Percentiles rank a stretch among this genome's conserved stretches.
Evolutionary conservation across 805 yeast species (phyloP).

Genomic region (Hanseniaspora osmophila): DNA sequence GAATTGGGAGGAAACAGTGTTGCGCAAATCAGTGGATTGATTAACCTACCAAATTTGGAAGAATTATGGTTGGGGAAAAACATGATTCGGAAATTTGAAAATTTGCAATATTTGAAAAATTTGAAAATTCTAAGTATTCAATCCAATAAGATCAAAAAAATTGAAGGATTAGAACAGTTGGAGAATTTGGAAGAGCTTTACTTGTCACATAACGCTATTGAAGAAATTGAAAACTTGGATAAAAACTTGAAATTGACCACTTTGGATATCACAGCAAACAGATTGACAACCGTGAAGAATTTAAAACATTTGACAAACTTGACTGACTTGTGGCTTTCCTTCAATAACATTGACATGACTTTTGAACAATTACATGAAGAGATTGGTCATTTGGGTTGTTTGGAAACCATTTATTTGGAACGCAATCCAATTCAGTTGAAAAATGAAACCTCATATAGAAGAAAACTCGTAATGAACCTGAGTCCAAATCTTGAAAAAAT

Average conservation of each 20-base stretch:
- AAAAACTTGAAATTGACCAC: constrained; percentile 51
- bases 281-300: constrained; percentile 45
- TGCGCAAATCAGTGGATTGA: constrained; percentile 35
- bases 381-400: constrained; percentile 42
- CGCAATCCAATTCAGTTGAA: constrained; percentile 74
- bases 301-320: constrained; percentile 50
- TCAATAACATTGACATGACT: constrained; percentile 46
- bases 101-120: constrained; percentile 43
- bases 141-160: constrained; percentile 60
- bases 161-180: constrained; percentile 70
- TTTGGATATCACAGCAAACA: constrained; percentile 72
- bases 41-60: constrained; percentile 39
- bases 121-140: constrained; percentile 76
- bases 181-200: constrained; percentile 72
- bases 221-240: constrained; percentile 64
- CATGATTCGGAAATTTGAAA: constrained; percentile 48
- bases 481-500: constrained; percentile 57
- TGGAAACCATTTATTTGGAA: constrained; percentile 87
- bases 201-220: constrained; percentile 70
- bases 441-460: constrained; percentile 70
- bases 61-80: constrained; percentile 92
- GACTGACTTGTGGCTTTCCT: constrained; percentile 90
- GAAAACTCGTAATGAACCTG: constrained; percentile 62
- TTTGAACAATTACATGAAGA: constrained; percentile 59
- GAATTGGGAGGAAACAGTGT: constrained; percentile 88